Evolutionary conservation across 768 basidiomycete genomes (phyloP).

Genomic region (Xerocomus spinulosus): DNA sequence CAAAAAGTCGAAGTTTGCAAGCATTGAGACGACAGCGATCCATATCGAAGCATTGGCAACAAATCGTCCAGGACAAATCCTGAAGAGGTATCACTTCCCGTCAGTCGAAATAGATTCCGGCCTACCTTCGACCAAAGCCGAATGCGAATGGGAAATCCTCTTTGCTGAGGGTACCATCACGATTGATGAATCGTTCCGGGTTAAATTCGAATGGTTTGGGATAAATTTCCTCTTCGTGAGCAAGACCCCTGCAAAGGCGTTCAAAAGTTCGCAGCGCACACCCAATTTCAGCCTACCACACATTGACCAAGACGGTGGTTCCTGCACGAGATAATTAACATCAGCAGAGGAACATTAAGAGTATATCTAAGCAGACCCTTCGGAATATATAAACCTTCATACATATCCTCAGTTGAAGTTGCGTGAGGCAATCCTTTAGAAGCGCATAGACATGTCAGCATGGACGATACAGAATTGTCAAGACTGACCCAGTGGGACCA

Average conservation of each 20-base stretch:
- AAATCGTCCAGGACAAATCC: slow-evolving; percentile 22
- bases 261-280: not conserved
- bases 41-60: slow-evolving; percentile 24
- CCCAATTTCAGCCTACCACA: slow-evolving; percentile 13
- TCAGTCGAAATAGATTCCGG: not conserved
- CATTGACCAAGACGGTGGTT: slow-evolving; percentile 18
- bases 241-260: slow-evolving; percentile 32
- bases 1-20: slow-evolving; percentile 20
- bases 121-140: slow-evolving; percentile 26
- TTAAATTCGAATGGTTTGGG: slow-evolving; percentile 37
- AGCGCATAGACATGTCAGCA: not conserved
- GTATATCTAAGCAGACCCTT: slow-evolving; percentile 14
- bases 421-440: slow-evolving; percentile 21
- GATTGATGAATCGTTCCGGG: slow-evolving; percentile 36
- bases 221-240: slow-evolving; percentile 36
- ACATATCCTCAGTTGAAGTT: slow-evolving; percentile 18
- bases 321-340: slow-evolving; percentile 8
- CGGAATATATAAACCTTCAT: slow-evolving; percentile 23
- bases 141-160: slow-evolving; percentile 11
- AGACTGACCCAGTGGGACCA: slow-evolving; percentile 18
- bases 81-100: not conserved
- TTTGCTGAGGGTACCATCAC: slow-evolving; percentile 14
- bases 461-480: not conserved
- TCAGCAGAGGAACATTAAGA: not conserved
- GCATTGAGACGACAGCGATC: slow-evolving; percentile 22